These are phyloP conservation scores for Afroboletus lepidellus DNA, from an alignment of 1,284 basidiomycete genomes.

Conservation along the genomic window DNA sequence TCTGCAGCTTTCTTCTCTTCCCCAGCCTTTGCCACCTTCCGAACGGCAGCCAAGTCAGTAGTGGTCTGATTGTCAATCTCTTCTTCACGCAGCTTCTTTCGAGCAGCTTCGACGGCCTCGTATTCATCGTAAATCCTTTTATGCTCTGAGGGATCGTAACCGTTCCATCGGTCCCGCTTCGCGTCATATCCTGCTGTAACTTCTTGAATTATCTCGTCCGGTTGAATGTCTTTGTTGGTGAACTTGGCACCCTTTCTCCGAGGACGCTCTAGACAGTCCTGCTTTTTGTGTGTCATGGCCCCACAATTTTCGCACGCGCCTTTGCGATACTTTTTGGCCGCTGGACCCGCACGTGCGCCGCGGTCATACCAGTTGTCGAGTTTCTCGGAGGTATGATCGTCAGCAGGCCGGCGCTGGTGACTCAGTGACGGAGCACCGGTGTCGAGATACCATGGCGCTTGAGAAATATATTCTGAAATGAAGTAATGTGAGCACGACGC, in stretches of 20 bases:
- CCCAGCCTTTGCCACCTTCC: constrained; percentile 83
- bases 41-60: constrained; percentile 79
- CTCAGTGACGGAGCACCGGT: constrained; percentile 87
- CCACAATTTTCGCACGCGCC: constrained; percentile 99
- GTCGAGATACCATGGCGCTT: constrained; percentile 98
- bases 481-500: constrained; percentile 1
- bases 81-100: constrained; percentile 89
- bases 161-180: constrained; percentile 98
- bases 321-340: constrained; percentile 94
- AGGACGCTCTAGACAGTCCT: constrained; percentile 95
- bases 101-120: constrained; percentile 86
- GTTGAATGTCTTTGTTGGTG: constrained; percentile 86
- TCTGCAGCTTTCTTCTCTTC: constrained; percentile 65
- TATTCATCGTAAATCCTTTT: constrained; percentile 91
- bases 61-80: constrained; percentile 96
- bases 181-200: constrained; percentile 86
- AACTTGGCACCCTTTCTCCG: constrained; percentile 95
- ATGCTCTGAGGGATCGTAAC: constrained; percentile 90
- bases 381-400: constrained; percentile 64
- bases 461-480: constrained; percentile 80
- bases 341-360: constrained; percentile 82
- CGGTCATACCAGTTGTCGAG: constrained; percentile 93
- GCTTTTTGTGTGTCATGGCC: constrained; percentile 88
- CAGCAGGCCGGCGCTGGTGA: constrained; percentile 85
- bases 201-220: constrained; percentile 88